Conservation (phyloP, 495 filamentous ascomycete genomes). For the Penicillium herquei region DNA sequence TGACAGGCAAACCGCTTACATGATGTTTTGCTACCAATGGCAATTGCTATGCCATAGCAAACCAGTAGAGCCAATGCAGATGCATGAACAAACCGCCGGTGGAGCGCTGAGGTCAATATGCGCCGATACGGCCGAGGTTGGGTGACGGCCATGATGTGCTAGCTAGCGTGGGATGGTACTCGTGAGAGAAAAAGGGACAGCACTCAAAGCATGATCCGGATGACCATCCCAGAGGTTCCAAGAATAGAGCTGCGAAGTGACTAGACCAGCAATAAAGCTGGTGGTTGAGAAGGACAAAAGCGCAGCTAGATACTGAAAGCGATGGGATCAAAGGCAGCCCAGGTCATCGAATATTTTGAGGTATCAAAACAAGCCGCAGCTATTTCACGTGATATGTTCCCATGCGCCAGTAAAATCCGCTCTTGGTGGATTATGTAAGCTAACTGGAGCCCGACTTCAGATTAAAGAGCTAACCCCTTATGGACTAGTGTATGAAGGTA, state of each 20-base stretch:
- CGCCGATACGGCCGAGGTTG: constrained; percentile 71
- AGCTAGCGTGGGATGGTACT: constrained; percentile 28
- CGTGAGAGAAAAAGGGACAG: constrained; percentile 24
- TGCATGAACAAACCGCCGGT: constrained; percentile 79
- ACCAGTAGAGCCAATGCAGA: constrained; percentile 61
- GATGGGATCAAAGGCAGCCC: constrained; percentile 11
- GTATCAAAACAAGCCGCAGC: constrained; percentile 45
- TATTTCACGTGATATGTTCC: constrained; percentile 28
- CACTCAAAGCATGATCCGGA: constrained; percentile 39
- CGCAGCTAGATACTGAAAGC: background rate
- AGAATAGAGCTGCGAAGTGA: constrained; percentile 7
- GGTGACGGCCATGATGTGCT: constrained; percentile 45
- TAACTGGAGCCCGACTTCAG: background rate
- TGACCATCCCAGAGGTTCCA: constrained; percentile 12
- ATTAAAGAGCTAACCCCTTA: constrained; percentile 1
- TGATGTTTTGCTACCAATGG: constrained; percentile 67
- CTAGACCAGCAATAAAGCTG: constrained; percentile 5
- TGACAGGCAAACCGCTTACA: constrained; percentile 46
- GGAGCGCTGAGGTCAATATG: constrained; percentile 84
- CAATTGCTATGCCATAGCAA: constrained; percentile 72
- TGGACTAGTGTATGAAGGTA: constrained; percentile 18
- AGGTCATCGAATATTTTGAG: constrained; percentile 29
- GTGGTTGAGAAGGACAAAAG: constrained; percentile 2
- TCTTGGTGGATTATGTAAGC: background rate
- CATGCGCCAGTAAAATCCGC: background rate